Percentiles rank a stretch among this genome's conserved stretches.
These are phyloP conservation scores for Metarhizium guizhouense DNA, from an alignment of 2,329 filamentous ascomycete genomes.

Conservation along the genomic window DNA sequence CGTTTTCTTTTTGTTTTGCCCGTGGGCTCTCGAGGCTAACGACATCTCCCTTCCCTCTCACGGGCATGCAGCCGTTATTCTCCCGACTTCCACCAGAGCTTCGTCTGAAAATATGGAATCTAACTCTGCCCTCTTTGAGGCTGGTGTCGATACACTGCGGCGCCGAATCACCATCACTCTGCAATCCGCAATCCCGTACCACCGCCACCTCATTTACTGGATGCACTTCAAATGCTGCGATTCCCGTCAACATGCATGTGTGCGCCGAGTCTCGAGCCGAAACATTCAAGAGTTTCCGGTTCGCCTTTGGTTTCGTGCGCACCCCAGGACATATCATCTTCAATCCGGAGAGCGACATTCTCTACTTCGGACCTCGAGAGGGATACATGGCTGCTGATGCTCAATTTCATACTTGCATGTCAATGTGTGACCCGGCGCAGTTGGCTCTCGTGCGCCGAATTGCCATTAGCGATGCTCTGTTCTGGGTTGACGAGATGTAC, in stretches of 20 bases:
- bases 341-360: constrained; percentile 30
- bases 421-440: constrained; percentile 31
- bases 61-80: constrained; percentile 29
- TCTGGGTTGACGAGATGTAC: constrained; percentile 27
- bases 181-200: constrained; percentile 3
- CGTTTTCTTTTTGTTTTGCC: not conserved
- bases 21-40: not conserved
- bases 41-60: not conserved
- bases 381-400: constrained; percentile 36
- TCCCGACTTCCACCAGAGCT: constrained; percentile 35
- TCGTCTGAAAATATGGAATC: constrained; percentile 37
- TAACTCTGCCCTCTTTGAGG: constrained; percentile 32
- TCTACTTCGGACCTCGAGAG: constrained; percentile 37
- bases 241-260: constrained; percentile 36
- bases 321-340: constrained; percentile 33
- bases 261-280: constrained; percentile 38
- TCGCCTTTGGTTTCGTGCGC: constrained; percentile 32
- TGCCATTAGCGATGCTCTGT: constrained; percentile 36
- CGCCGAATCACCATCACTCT: constrained; percentile 17
- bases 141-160: constrained; percentile 35
- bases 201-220: constrained; percentile 17
- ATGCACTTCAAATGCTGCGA: constrained; percentile 31
- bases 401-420: constrained; percentile 35
- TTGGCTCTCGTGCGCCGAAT: constrained; percentile 31
- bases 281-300: constrained; percentile 30